Base-by-base conservation (phyloP, 257 asterid species). In the Plectranthus barbatus region DNA sequence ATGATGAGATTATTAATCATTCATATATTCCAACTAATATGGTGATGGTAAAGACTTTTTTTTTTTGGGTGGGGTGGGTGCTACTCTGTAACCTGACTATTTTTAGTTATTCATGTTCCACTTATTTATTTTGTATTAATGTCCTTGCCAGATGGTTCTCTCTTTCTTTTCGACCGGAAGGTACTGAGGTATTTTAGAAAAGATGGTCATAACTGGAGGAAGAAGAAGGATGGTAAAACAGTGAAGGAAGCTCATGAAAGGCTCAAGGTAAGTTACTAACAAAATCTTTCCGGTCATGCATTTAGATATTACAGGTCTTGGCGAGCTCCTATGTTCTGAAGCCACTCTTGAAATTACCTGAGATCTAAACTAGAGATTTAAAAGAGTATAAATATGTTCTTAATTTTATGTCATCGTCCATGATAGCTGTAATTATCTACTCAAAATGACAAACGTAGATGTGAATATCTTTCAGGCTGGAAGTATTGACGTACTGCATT, bases 201-300 rank as follows among this genome's bases (percentile, higher is more conserved):
- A 81, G 98, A 91, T 61, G 96, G 98, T 69, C 96, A 91, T 74
- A 91, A 70, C 71, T 91, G 98, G 98, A 84, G 96, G 77, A 91
- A 88, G 83, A 91, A 88, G 83, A 91, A 62, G 74, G 96, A 91
- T 60, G 98, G 98, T 10, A 91, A 86, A 76, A 91, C 98, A 47
- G 91, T 86, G 75, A 91, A 91, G 76, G 96, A 91, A 72, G 96
- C 95, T 74, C 98, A 91, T 56, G 98, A 91, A 82, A 88, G 88
- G 80, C 96, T 91, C 72, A 91, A 91, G 91, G 98, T 83, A 66
- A 56, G 70, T 64, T 34, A 42, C 41, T 45, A 46, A 44, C 17
- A 50, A 47, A 64, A 45, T 58, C 58, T 68, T 41, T 37, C 46
- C 54, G 24, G 52, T 70, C 65, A 34, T 50, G 56, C 66, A 49